Percentiles rank a stretch among this genome's conserved stretches.
Evolutionary conservation across 2,329 filamentous ascomycete genomes (phyloP).

Genomic region (Alternaria incomplexa): DNA sequence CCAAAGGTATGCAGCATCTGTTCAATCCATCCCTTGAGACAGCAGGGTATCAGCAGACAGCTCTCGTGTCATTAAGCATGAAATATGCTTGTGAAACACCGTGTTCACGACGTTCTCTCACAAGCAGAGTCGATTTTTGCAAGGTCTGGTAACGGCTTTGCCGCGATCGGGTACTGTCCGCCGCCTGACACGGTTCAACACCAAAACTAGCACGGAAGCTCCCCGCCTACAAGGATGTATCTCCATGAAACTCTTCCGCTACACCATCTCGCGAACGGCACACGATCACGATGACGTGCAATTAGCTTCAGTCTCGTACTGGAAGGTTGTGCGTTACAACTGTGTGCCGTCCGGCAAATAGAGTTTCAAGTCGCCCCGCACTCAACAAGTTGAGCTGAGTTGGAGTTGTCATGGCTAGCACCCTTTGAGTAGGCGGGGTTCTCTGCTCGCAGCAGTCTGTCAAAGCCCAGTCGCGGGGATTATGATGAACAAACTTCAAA

Average conservation of each 20-base stretch:
- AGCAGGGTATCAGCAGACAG: background rate
- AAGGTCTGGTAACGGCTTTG: background rate
- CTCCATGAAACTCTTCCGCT: background rate
- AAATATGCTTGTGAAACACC: background rate
- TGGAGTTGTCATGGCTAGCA: background rate
- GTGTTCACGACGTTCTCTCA: background rate
- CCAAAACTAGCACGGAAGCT: background rate
- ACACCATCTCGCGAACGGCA: background rate
- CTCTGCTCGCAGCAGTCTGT: background rate
- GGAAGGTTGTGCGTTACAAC: conserved; percentile 10
- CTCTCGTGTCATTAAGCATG: background rate
- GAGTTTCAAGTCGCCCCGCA: conserved; percentile 9
- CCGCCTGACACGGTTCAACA: conserved; percentile 1
- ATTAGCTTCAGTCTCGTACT: background rate
- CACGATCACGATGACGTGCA: background rate
- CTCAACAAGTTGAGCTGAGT: conserved; percentile 6
- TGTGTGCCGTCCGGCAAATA: conserved; percentile 6
- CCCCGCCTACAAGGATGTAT: background rate
- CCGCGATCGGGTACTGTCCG: background rate
- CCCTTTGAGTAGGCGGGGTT: background rate
- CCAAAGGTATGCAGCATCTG: conserved; percentile 70
- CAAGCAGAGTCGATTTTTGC: background rate
- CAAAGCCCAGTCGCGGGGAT: background rate
- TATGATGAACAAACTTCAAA: background rate
- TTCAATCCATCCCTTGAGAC: conserved; percentile 7